A percentile compares a stretch with the other conserved stretches of the same genome.
phyloP scores from a whole-genome alignment of 345 rosid species.

The Salix dunnii region DNA sequence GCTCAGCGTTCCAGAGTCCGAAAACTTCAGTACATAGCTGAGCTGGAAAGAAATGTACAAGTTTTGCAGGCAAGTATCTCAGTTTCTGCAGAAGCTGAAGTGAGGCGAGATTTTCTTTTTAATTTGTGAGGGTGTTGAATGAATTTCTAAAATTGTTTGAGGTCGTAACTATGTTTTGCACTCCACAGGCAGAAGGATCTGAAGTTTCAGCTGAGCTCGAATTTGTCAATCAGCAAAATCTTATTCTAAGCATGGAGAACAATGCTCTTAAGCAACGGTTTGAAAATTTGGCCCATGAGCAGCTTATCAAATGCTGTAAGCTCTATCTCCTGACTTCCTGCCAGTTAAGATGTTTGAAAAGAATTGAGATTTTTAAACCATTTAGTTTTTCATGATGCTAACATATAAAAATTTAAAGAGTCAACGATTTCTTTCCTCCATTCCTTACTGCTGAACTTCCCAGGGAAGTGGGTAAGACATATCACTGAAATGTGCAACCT shows the following conservation, averaged over 20 bases:
- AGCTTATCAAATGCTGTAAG: constrained; percentile 60
- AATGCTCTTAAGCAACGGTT: constrained; percentile 57
- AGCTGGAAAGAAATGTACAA: constrained; percentile 94
- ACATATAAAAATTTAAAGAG: background rate
- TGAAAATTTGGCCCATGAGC: constrained; percentile 62
- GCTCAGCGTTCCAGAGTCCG: constrained; percentile 98
- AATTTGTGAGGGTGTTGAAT: background rate
- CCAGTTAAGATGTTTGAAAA: background rate
- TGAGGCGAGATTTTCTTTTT: background rate
- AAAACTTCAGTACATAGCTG: constrained; percentile 98
- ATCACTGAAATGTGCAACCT: too few species aligned
- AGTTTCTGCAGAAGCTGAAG: constrained; percentile 6
- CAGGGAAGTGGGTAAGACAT: too few species aligned
- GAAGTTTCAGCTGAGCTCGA: constrained; percentile 59
- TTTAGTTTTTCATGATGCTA: background rate
- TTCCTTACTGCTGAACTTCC: too few species aligned
- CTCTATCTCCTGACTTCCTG: background rate
- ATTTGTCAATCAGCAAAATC: constrained; percentile 55
- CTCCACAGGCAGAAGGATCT: constrained; percentile 59
- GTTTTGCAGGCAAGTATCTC: constrained; percentile 68
- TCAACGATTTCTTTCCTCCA: background rate
- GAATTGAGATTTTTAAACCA: background rate
- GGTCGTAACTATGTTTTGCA: background rate
- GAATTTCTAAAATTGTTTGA: constrained; percentile 10
- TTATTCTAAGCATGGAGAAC: constrained; percentile 71